Percentiles rank a stretch among this genome's conserved stretches.
Evolutionary conservation across 768 basidiomycete genomes (phyloP).

Genomic region (Lactarius psammicola): DNA sequence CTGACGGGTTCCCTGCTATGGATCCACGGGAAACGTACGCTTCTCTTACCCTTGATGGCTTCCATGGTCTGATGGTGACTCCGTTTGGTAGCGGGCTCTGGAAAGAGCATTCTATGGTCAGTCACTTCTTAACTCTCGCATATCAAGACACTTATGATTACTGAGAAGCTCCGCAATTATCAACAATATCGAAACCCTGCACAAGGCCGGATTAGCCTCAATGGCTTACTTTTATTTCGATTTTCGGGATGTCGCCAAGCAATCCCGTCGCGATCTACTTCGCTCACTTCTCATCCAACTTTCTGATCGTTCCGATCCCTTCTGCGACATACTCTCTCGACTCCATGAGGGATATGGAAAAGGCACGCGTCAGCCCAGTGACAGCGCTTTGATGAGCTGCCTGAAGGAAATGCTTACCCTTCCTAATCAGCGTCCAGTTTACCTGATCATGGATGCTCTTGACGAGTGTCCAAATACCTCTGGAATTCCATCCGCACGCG

Average conservation of each 20-base stretch:
- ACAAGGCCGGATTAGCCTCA: neutral
- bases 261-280: neutral
- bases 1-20: no score
- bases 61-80: neutral
- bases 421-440: neutral
- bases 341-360: neutral
- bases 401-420: neutral
- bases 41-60: neutral
- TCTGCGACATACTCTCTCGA: neutral
- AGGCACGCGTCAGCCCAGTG: neutral
- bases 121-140: neutral
- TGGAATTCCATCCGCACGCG: neutral
- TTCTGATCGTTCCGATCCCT: neutral
- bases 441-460: neutral
- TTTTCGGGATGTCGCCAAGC: neutral
- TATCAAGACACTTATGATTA: neutral
- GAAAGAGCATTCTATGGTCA: neutral
- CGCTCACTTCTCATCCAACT: neutral
- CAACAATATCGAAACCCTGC: neutral
- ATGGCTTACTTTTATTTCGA: neutral
- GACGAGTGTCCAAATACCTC: neutral
- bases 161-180: neutral
- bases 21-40: neutral
- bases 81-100: neutral
- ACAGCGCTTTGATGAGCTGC: neutral